Percentiles rank a stretch among this genome's conserved stretches.
Evolutionary conservation across 768 basidiomycete species (phyloP).

Genomic region (Leccinum rimulosum): DNA sequence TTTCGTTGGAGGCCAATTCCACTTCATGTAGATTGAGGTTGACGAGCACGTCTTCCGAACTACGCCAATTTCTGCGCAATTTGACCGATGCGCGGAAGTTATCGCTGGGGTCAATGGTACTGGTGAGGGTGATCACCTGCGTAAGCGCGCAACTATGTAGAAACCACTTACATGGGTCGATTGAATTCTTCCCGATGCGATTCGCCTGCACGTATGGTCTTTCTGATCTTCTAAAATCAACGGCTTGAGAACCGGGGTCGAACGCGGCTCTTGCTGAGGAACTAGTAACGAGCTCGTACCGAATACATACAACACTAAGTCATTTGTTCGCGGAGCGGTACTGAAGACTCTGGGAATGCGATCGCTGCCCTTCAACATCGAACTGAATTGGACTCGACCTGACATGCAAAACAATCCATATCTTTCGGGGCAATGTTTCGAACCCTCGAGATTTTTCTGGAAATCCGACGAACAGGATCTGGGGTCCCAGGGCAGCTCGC

Average conservation of each 20-base stretch:
- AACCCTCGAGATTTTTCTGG: conserved; percentile 13
- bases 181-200: not conserved
- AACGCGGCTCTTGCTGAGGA: not conserved
- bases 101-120: conserved; percentile 2
- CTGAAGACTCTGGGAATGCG: not conserved
- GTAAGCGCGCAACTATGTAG: not conserved
- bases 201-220: not conserved
- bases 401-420: too few relatives aligned
- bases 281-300: not conserved
- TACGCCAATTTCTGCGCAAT: not conserved
- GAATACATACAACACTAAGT: not conserved
- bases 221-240: not conserved
- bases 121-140: not conserved
- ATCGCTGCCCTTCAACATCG: too few relatives aligned
- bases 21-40: conserved; percentile 4
- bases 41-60: not conserved
- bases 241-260: not conserved
- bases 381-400: too few relatives aligned
- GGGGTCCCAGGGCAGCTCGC: conserved; percentile 12
- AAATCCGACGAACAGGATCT: conserved; percentile 10
- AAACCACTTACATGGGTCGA: conserved; percentile 7
- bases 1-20: not conserved
- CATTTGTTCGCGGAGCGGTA: not conserved
- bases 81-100: not conserved
- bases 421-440: too few relatives aligned